Conservation (phyloP, 495 filamentous ascomycete species). For the Halenospora varia region DNA sequence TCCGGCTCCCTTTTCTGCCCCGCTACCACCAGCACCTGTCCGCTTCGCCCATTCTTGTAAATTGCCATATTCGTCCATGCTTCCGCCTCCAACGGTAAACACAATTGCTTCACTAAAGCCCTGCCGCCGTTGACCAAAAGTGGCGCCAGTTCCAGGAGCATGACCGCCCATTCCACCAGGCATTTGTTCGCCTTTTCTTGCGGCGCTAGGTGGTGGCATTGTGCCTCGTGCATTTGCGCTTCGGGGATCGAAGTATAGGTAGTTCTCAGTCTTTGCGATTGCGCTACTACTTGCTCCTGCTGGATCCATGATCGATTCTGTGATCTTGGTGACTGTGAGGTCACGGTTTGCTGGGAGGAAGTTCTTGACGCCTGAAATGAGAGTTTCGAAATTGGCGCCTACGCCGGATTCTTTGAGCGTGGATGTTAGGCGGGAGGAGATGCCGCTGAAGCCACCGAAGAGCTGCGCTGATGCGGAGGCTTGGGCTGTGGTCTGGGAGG, state of each 20-base stretch:
- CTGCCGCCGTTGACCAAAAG: slow-evolving; percentile 89
- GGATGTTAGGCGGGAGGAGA: slow-evolving; percentile 88
- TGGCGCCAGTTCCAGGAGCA: slow-evolving; percentile 68
- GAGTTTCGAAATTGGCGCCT: slow-evolving; percentile 85
- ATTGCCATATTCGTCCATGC: slow-evolving; percentile 99
- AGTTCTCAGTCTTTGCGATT: slow-evolving; percentile 94
- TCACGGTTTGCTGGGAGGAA: slow-evolving; percentile 95
- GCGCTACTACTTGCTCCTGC: slow-evolving; percentile 82
- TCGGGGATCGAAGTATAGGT: slow-evolving; percentile 97
- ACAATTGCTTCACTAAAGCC: slow-evolving; percentile 95
- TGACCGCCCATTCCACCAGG: slow-evolving; percentile 38
- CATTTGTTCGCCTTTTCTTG: slow-evolving; percentile 39
- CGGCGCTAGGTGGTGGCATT: slow-evolving; percentile 71
- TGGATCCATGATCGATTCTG: slow-evolving; percentile 98
- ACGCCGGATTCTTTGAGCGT: slow-evolving; percentile 85
- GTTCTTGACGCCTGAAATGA: slow-evolving; percentile 98
- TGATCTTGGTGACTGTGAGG: slow-evolving; percentile 94
- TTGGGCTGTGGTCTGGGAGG: slow-evolving; percentile 60
- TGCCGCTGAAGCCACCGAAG: slow-evolving; percentile 83
- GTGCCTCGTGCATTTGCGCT: slow-evolving; percentile 88
- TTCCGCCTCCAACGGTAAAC: slow-evolving; percentile 94
- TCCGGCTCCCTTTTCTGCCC: slow-evolving; percentile 39
- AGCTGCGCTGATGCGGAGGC: slow-evolving; percentile 59
- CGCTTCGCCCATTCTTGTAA: slow-evolving; percentile 92
- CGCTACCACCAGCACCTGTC: slow-evolving; percentile 49